Base-by-base conservation (phyloP, 2,329 filamentous ascomycete species). In the Fulvia fulva region DNA sequence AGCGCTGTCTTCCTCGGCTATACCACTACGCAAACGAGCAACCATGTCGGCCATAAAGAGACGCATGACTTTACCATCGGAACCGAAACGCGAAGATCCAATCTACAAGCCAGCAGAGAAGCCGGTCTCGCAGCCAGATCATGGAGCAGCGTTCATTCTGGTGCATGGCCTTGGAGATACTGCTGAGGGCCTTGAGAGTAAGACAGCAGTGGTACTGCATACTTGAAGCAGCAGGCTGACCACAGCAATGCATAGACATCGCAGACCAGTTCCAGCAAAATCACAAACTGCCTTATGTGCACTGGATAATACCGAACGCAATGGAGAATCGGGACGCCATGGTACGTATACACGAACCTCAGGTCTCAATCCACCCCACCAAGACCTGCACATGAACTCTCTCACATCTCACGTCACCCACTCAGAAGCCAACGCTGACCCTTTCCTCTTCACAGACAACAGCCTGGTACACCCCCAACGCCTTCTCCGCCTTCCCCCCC, bases 261-360 rank as follows among this genome's bases (percentile, higher is more conserved):
- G 66, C 68, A 21, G 64, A 70, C 23, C 69, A 72, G 57, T 81
- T 81, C 63, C 78, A 80, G 58, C 65, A 74, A 41, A 76, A 76
- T 46, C 68, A 70, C 59, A 82, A 81, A 67, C 72, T 82, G 5
- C 74, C 77, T 0, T 73, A 80, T 64, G 68, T 81, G 62, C 71
- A 74, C 50, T 82, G 79, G 79, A 69, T 81, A 43, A 73, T 82
- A 26, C 80, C 81, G 14, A 81, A 79, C 55, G 79, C 80, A 2
- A 70, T 73, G 44, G 72, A 78, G 41, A 76, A 80, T 63, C 75
- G 71, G 56, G 77, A 80, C 47, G 71, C 77, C 21, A 47, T 47
- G 44, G 28, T 32, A 32, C 12, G 28, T n/a, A 16, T 37, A 37
- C 32, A 37, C 32, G 16, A 37, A 37, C 16, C 74, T 74, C 62